A percentile compares a stretch with the other conserved stretches of the same genome.
Evolutionary conservation across 345 rosid species (phyloP).

Genomic region (Citrus glauca): DNA sequence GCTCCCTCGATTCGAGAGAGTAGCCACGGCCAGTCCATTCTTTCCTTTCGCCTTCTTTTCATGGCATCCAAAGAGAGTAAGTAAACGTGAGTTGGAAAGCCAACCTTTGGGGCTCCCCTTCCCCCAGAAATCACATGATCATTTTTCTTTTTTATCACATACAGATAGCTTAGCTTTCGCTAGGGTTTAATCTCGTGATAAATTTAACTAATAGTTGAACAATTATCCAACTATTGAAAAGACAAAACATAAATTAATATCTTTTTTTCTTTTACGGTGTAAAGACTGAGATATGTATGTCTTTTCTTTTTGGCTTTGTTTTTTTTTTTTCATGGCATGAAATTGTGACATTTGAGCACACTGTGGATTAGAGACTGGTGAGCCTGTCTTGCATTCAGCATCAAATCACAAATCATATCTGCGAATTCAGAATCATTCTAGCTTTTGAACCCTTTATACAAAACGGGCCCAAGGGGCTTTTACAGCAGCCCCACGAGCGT

Average conservation of each 20-base stretch:
- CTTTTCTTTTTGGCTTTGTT: constrained; percentile 9
- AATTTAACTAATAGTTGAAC: background rate
- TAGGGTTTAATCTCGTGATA: background rate
- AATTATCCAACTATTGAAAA: constrained; percentile 5
- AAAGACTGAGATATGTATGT: background rate
- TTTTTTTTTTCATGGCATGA: background rate
- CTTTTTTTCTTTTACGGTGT: background rate
- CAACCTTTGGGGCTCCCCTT: constrained; percentile 4
- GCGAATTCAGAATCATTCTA: constrained; percentile 29
- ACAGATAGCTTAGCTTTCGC: background rate
- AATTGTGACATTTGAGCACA: constrained; percentile 30
- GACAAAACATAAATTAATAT: constrained; percentile 14
- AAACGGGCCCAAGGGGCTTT: constrained; percentile 34
- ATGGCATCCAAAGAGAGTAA: constrained; percentile 47
- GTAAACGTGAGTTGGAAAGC: constrained; percentile 42
- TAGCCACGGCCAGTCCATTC: constrained; percentile 5
- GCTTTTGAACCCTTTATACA: constrained; percentile 40
- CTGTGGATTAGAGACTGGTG: constrained; percentile 23
- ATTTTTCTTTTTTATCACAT: background rate
- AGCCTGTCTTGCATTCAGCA: constrained; percentile 46
- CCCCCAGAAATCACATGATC: constrained; percentile 1
- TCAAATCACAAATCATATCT: constrained; percentile 33
- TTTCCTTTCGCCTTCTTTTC: constrained; percentile 34
- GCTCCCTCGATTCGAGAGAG: constrained; percentile 71
- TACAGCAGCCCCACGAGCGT: constrained; percentile 38